These are phyloP conservation scores for Phytophthora rubi DNA, from an alignment of 352 stramenopile genomes.

Conservation along the genomic window DNA sequence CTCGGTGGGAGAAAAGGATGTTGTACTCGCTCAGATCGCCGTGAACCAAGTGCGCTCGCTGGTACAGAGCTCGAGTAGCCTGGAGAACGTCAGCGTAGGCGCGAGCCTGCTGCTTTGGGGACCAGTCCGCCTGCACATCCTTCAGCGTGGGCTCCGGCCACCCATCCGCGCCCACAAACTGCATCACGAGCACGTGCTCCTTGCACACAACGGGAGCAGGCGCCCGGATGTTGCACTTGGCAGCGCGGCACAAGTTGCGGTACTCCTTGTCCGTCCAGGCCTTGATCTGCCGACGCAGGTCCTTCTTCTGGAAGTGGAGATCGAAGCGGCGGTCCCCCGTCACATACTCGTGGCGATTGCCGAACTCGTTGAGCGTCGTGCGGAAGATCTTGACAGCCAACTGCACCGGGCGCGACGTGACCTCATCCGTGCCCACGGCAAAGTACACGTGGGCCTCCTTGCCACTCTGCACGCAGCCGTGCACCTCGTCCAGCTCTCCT, in stretches of 20 bases:
- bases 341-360: conserved; percentile 85
- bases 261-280: conserved; percentile 82
- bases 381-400: conserved; percentile 85
- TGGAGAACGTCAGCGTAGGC: conserved; percentile 64
- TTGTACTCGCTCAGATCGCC: conserved; percentile 91
- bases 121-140: conserved; percentile 57
- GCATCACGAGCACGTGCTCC: conserved; percentile 79
- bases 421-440: conserved; percentile 60
- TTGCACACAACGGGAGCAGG: conserved; percentile 57
- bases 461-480: conserved; percentile 78
- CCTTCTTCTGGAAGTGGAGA: conserved; percentile 78
- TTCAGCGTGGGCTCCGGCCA: conserved; percentile 75
- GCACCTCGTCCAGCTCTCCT: conserved; percentile 71
- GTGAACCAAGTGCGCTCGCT: conserved; percentile 63
- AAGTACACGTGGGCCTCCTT: conserved; percentile 89
- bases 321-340: conserved; percentile 82
- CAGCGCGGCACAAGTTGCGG: conserved; percentile 62
- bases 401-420: conserved; percentile 44
- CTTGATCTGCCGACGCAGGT: conserved; percentile 69
- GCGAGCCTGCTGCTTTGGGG: conserved; percentile 51
- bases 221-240: conserved; percentile 52
- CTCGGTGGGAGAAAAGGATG: conserved; percentile 72
- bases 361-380: conserved; percentile 84
- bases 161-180: conserved; percentile 65
- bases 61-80: conserved; percentile 56